Conservation (phyloP, 441 rosid genomes). For the Adansonia grandidieri region DNA sequence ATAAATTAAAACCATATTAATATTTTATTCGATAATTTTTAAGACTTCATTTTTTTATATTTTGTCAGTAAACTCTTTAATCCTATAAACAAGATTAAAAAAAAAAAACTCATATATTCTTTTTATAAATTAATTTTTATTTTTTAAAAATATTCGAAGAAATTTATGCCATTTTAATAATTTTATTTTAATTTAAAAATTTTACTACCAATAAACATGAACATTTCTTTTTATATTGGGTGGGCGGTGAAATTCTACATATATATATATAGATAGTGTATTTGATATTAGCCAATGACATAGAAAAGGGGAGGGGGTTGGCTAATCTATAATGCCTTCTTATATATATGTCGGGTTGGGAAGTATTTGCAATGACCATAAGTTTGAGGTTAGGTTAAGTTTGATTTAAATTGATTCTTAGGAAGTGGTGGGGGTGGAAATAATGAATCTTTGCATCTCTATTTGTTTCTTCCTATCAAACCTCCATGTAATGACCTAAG, state of each 20-base stretch:
- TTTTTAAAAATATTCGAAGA: no score
- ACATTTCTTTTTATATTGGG: no score
- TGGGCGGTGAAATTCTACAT: no score
- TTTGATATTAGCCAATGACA: neutral
- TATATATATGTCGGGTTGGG: neutral
- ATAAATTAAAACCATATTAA: neutral
- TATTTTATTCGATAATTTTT: no score
- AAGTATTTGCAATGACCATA: neutral
- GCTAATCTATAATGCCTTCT: neutral
- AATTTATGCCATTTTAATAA: no score
- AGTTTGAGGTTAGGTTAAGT: constrained; percentile 23
- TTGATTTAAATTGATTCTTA: constrained; percentile 23
- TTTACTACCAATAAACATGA: no score
- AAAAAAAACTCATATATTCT: no score
- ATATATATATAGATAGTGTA: neutral
- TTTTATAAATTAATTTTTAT: no score
- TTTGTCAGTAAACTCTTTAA: no score
- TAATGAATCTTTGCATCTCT: constrained; percentile 10
- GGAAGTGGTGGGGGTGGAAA: neutral
- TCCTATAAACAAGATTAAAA: no score
- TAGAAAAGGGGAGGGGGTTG: neutral
- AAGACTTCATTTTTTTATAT: no score
- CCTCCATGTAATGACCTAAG: neutral
- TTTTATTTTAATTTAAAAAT: no score
- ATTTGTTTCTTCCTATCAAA: constrained; percentile 1